These are phyloP conservation scores for Hymenochaete sp. DNA, from an alignment of 1,284 basidiomycete species.

Conservation along the genomic window DNA sequence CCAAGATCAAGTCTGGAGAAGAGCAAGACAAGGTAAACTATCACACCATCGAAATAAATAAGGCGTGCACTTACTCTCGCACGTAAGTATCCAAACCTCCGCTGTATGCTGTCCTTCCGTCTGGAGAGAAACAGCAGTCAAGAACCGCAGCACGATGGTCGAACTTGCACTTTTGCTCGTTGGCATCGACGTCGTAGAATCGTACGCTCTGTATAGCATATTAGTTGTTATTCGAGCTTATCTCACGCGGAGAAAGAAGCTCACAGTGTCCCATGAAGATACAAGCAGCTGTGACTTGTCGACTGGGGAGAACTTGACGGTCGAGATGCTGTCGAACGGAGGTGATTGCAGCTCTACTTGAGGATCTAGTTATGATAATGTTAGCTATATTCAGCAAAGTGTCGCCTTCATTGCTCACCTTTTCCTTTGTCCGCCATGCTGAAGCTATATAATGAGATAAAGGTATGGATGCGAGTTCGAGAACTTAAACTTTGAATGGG, in stretches of 20 bases:
- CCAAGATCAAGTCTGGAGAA: conserved; percentile 49
- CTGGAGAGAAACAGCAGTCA: conserved; percentile 50
- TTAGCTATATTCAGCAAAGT: too few relatives aligned
- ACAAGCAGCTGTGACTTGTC: conserved; percentile 70
- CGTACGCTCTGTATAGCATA: conserved; percentile 50
- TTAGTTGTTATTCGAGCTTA: conserved; percentile 1
- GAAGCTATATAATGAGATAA: too few relatives aligned
- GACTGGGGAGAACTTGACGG: conserved; percentile 73
- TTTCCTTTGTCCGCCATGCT: conserved; percentile 19
- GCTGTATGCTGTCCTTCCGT: conserved; percentile 56
- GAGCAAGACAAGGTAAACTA: neutral
- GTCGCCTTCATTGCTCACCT: conserved; percentile 6
- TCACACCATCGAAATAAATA: neutral
- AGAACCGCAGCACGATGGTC: conserved; percentile 72
- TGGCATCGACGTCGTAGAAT: conserved; percentile 57
- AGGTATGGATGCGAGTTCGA: too few relatives aligned
- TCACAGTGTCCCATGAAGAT: conserved; percentile 84
- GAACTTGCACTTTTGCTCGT: conserved; percentile 64
- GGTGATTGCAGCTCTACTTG: conserved; percentile 55
- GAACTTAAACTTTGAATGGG: too few relatives aligned
- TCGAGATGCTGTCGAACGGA: conserved; percentile 79
- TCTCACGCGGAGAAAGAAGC: too few relatives aligned
- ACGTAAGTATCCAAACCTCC: conserved; percentile 73
- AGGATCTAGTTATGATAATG: too few relatives aligned
- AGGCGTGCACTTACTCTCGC: conserved; percentile 42